Evolutionary conservation across 2,329 filamentous ascomycete genomes (phyloP), one percentile per base, ranked within the genome.

Genomic region (Pseudogymnoascus sp.): DNA sequence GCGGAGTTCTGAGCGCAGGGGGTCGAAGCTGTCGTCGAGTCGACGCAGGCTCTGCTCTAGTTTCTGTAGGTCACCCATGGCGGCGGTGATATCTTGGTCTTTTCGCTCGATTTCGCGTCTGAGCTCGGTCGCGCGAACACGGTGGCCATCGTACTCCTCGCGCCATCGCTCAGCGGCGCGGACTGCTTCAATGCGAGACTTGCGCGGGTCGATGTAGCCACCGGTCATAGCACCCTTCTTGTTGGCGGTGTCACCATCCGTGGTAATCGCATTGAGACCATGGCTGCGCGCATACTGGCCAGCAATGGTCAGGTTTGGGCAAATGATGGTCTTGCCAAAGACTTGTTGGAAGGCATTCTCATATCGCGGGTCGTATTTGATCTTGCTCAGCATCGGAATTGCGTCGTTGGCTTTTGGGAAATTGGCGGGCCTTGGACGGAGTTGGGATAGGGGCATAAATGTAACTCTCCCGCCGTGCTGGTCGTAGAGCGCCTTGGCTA

Each of bases 161-260:
- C 92, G 86, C 80, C 89, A 91, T 70, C 86, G 88, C 63, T 87
- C 85, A 33, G 93, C 85, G 4, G 85, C 82, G 65, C 88, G 88
- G 31, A 96, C 88, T 29, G 89, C 91, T 70, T 93, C 88, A n/a
- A 97, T 81, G 21, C 93, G 88, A 1, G 93, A 97, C 68, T 88
- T 88, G 35, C 89, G 85, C 10, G 89, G 85, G 72, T 99, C 95
- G 66, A 96, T 89, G 72, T 89, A 99, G 70, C 95, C 95, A 80
- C 95, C 95, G 59, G 92, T 97, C 79, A 99, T 86, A 13, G 93
- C 93, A 76, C 95, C 95, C 69, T 93, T 89, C 78, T 96, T 96
- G 77, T 97, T 96, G 1, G 92, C 93, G 33, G 91, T 91, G 75
- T 97, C 93, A 75, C 95, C 95, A 64, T 97, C 93, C 3, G 91